Evolutionary conservation across 2,329 filamentous ascomycete species (phyloP).

Genomic region (Colletotrichum filicis): DNA sequence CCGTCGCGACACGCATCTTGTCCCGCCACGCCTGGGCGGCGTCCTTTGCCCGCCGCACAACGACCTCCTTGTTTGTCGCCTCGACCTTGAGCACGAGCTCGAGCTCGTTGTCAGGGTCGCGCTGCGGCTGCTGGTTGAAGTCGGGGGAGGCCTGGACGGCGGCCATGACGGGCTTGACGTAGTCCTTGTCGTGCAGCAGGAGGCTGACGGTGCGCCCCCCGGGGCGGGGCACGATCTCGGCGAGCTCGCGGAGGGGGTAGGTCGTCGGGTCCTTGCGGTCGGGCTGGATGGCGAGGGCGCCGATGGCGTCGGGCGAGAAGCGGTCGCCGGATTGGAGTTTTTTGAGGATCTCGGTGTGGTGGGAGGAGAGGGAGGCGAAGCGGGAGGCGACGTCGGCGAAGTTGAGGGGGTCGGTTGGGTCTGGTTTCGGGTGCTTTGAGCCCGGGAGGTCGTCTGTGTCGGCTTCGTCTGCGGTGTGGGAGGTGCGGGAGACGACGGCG

Average conservation of each 20-base stretch:
- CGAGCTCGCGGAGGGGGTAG: constrained; percentile 67
- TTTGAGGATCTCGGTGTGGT: constrained; percentile 53
- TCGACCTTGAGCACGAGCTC: constrained; percentile 67
- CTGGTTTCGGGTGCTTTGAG: constrained; percentile 43
- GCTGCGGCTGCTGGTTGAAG: constrained; percentile 72
- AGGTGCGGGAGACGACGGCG: constrained; percentile 29
- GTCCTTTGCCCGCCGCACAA: constrained; percentile 55
- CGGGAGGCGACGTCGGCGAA: constrained; percentile 60
- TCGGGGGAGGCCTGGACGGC: constrained; percentile 63
- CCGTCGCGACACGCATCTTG: constrained; percentile 57
- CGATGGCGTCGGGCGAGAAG: constrained; percentile 63
- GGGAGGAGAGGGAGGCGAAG: constrained; percentile 51
- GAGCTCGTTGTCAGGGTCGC: constrained; percentile 66
- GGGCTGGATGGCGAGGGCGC: constrained; percentile 53
- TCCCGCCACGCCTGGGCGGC: constrained; percentile 62
- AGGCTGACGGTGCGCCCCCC: constrained; percentile 54
- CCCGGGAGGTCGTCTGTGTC: constrained; percentile 34
- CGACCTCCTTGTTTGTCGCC: constrained; percentile 60
- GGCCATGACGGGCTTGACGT: constrained; percentile 65
- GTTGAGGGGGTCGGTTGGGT: constrained; percentile 58
- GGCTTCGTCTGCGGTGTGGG: constrained; percentile 38
- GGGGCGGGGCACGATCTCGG: constrained; percentile 61
- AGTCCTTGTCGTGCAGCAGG: constrained; percentile 53
- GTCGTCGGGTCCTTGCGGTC: constrained; percentile 40
- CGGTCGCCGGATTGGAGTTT: constrained; percentile 59